These are phyloP conservation scores for Debaryomyces nepalensis DNA, from an alignment of 1,139 yeast species.

Conservation along the genomic window DNA sequence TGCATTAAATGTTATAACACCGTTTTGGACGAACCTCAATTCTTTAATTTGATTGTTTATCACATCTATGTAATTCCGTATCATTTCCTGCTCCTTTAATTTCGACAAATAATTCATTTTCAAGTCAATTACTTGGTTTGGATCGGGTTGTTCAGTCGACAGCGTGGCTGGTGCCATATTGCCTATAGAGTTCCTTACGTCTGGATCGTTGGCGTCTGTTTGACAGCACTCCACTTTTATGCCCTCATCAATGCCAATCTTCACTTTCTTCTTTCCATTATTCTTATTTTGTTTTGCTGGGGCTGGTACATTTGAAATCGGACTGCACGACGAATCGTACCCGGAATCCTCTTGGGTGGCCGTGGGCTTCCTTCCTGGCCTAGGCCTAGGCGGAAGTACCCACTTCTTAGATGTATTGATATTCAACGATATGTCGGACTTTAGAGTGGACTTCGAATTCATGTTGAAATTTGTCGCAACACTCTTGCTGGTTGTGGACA, in stretches of 20 bases:
- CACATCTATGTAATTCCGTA: constrained; percentile 49
- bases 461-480: constrained; percentile 25
- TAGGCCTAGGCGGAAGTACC: constrained; percentile 69
- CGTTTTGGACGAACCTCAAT: constrained; percentile 50
- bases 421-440: constrained; percentile 29
- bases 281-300: constrained; percentile 3
- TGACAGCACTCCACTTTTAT: not conserved
- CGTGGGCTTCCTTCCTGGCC: constrained; percentile 60
- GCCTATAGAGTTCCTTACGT: not conserved
- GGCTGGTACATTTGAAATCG: not conserved
- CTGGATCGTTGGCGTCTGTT: not conserved
- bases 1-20: constrained; percentile 52
- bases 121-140: constrained; percentile 26
- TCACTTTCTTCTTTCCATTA: constrained; percentile 8
- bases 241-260: constrained; percentile 3
- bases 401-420: constrained; percentile 60
- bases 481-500: constrained; percentile 29
- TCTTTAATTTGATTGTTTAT: constrained; percentile 52
- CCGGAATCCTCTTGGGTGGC: constrained; percentile 19
- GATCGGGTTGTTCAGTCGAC: not conserved
- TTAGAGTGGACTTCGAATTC: constrained; percentile 19
- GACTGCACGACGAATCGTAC: not conserved
- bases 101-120: constrained; percentile 42
- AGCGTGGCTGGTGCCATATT: not conserved
- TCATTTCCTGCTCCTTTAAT: constrained; percentile 51